Evolutionary conservation across 2,329 filamentous ascomycete species (phyloP), one percentile per base, ranked within the genome.

Genomic region (Aschersonia sp.): DNA sequence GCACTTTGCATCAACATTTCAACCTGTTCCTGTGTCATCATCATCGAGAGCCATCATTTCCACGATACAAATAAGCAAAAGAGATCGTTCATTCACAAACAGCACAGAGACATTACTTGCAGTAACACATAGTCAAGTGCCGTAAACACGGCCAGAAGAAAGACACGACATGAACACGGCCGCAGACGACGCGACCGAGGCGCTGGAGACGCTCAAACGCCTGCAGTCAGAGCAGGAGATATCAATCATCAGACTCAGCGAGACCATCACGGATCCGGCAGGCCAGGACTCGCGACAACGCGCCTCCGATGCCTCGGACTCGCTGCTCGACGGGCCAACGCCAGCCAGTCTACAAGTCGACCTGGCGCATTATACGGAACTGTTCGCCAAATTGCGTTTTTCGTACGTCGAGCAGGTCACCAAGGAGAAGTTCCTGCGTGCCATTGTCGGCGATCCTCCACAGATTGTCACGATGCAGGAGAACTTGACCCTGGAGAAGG

Each of bases 381-480:
- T 97, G 28, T 98, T 97, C 66, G 84, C 88, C 42, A 97, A 98
- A 68, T 75, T 97, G 40, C 87, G 91, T 56, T 97, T 97, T 71
- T 94, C 86, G 54, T 97, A 97, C 66, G 85, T 96, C 56, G 92
- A 98, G 67, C 92, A 97, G 71, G 89, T 97, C 52, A 97, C 91
- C 43, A 98, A 97, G 67, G 92, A 98, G 64, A 94, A 95, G 60
- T 97, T 96, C 65, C 82, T 98, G 48, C 86, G 89, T 55, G 83
- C 86, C 53, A 94, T 97, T 56, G 88, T 94, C 12, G 88, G 87
- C 53, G 86, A 95, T 53, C 88, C 89, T 45, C 92, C 91, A 0
- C 74, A 89, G 12, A 84, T 97, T 44, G 85, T 94, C 50, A 83
- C 83, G 41, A 78, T 82, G 43, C 77, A 82, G 56, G 89, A 97